Evolutionary conservation across 257 asterid species (phyloP).

Genomic region (Petunia secreta): DNA sequence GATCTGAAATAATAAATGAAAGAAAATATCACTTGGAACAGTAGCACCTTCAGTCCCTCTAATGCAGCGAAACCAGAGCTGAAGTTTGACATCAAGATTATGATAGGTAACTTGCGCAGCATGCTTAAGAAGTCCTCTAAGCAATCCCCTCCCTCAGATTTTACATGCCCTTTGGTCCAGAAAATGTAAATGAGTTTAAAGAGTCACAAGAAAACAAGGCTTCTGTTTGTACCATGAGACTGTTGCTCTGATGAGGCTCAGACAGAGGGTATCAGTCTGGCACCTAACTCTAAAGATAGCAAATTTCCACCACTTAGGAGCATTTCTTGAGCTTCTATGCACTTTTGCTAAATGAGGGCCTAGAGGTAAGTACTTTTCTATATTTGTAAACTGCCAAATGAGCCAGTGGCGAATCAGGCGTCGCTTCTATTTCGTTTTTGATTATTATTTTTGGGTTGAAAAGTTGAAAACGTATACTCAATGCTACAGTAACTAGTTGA

Average conservation of each 20-base stretch:
- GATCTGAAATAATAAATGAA: background rate
- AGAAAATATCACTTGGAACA: background rate
- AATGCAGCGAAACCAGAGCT: conserved; percentile 16
- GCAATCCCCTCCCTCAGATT: background rate
- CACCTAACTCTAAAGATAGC: background rate
- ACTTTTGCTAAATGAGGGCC: conserved; percentile 5
- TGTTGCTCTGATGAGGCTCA: background rate
- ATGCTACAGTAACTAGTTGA: background rate
- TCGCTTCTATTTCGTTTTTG: too few species aligned
- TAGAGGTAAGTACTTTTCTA: background rate
- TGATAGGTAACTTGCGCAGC: background rate
- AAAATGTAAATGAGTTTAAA: background rate
- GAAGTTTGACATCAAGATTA: background rate
- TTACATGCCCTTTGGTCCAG: background rate
- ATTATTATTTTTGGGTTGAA: background rate
- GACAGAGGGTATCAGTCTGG: background rate
- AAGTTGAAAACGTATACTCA: background rate
- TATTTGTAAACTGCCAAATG: background rate
- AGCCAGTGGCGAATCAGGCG: background rate
- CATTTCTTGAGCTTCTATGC: background rate
- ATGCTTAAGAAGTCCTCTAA: background rate
- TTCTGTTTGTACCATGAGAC: background rate
- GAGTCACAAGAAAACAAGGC: background rate
- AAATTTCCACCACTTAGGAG: background rate
- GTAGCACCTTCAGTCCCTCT: background rate